Conservation (phyloP, 257 asterid species). For the Capsicum baccatum region DNA sequence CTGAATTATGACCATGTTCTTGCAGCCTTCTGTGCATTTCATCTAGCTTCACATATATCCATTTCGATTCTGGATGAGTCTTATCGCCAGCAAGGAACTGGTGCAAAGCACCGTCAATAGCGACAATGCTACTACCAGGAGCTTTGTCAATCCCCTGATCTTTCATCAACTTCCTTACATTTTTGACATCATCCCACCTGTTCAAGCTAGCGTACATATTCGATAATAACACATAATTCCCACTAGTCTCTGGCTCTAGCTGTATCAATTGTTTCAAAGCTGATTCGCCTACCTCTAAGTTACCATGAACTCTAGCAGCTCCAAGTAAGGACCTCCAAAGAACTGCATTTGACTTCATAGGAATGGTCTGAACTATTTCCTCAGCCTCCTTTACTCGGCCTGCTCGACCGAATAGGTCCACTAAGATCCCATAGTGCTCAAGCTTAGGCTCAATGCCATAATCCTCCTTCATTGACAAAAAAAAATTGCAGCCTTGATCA, state of each 20-base stretch:
- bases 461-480: conserved; percentile 44
- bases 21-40: conserved; percentile 41
- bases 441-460: conserved; percentile 43
- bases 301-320: conserved; percentile 55
- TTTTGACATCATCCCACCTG: conserved; percentile 53
- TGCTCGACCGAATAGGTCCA: conserved; percentile 58
- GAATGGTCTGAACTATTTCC: conserved; percentile 49
- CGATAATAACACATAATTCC: conserved; percentile 52
- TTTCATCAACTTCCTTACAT: conserved; percentile 53
- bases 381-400: conserved; percentile 59
- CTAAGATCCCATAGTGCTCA: conserved; percentile 67
- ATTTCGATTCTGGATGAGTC: conserved; percentile 41
- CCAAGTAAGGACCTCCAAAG: conserved; percentile 62
- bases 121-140: conserved; percentile 47
- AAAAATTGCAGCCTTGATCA: conserved; percentile 49
- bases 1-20: conserved; percentile 42
- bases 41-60: conserved; percentile 36
- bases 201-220: conserved; percentile 61
- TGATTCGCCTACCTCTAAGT: conserved; percentile 53
- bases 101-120: conserved; percentile 41
- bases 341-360: conserved; percentile 50
- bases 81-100: conserved; percentile 57
- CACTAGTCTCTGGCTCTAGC: conserved; percentile 55
- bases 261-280: conserved; percentile 51
- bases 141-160: conserved; percentile 46